Base-by-base conservation (phyloP, 2,329 filamentous ascomycete genomes). In the Bipolaris victoriae region DNA sequence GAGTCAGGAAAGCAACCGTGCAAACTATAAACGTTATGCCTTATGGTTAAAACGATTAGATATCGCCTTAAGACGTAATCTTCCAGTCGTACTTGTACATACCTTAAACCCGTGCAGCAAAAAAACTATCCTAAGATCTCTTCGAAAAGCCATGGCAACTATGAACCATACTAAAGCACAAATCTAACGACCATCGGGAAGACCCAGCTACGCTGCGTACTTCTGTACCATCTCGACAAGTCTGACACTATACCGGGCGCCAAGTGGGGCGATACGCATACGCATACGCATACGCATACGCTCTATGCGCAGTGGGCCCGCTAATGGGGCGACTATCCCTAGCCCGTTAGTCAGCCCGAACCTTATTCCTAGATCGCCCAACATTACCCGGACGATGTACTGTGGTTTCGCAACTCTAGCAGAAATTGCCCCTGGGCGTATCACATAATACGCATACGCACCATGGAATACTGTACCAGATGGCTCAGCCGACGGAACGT, bases 221-320 rank as follows among this genome's bases (percentile, higher is more conserved):
- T 16, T 16, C 16, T 16, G 16, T 16, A 16, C 16, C 16, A 16
- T 16, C 16, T 16, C 16, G 16, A 16, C 16, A 16, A 16, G 16
- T 16, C 16, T 16, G 16, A 16, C 16, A 16, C 16, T 16, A 16
- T 16, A 39, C 13, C 9, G 15, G 4, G 37, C 18, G 15, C 40
- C 9, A 43, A 26, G 40, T 43, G 20, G 40, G 20, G 40, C 40
- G 11, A 43, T 43, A 26, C 40, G 40, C 40, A 43, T 43, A 43
- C 43, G 43, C n/a, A 37, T 11, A 43, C 43, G 43, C n/a, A 37
- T 11, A 37, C 49, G 49, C 39, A 51, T 26, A 44, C 49, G 49
- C 39, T 45, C 13, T 16, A 49, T 40, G 22, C 46, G 35, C 39
- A 36, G 18, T 18, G 31, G 31, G 31, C 3, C 43, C n/a, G 20